A percentile compares a stretch with the other conserved stretches of the same genome.
Conservation (phyloP, 352 stramenopile species). For the Aphanomyces cochlioides region DNA sequence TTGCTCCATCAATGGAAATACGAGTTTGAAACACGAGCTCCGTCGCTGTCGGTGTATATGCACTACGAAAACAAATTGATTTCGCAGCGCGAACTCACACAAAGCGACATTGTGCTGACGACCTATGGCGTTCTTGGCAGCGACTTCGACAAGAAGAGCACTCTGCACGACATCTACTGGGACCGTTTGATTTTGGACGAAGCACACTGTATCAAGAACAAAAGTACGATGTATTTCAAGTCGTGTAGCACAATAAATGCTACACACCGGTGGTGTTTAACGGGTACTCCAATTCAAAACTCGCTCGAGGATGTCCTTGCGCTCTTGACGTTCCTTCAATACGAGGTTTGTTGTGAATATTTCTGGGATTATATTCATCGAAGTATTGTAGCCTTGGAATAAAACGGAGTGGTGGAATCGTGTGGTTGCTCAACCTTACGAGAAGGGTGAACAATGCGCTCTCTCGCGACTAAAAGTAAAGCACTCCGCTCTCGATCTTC, state of each 20-base stretch:
- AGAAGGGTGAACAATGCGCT: conserved; percentile 60
- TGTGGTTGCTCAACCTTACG: conserved; percentile 73
- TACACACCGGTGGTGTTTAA: conserved; percentile 85
- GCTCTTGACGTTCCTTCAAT: conserved; percentile 77
- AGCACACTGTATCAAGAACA: conserved; percentile 90
- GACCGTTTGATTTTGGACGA: conserved; percentile 88
- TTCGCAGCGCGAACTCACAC: conserved; percentile 31
- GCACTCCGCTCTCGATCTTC: not conserved
- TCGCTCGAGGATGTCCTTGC: conserved; percentile 83
- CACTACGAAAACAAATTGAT: conserved; percentile 68
- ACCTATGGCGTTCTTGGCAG: conserved; percentile 78
- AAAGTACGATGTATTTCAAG: conserved; percentile 64
- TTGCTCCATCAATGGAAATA: conserved; percentile 87
- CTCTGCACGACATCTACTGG: conserved; percentile 45
- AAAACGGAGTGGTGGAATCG: conserved; percentile 77
- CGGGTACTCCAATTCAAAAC: conserved; percentile 88
- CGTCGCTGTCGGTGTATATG: conserved; percentile 51
- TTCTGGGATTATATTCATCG: too few relatives aligned
- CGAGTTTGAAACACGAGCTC: conserved; percentile 61
- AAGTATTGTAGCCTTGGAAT: conserved; percentile 67
- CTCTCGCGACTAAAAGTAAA: conserved; percentile 56
- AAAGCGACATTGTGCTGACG: conserved; percentile 73
- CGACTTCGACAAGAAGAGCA: conserved; percentile 51
- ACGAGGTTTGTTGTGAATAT: conserved; percentile 37
- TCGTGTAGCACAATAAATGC: conserved; percentile 51